Evolutionary conservation across 305 asterid species (phyloP).

Genomic region (Fraxinus velutina): DNA sequence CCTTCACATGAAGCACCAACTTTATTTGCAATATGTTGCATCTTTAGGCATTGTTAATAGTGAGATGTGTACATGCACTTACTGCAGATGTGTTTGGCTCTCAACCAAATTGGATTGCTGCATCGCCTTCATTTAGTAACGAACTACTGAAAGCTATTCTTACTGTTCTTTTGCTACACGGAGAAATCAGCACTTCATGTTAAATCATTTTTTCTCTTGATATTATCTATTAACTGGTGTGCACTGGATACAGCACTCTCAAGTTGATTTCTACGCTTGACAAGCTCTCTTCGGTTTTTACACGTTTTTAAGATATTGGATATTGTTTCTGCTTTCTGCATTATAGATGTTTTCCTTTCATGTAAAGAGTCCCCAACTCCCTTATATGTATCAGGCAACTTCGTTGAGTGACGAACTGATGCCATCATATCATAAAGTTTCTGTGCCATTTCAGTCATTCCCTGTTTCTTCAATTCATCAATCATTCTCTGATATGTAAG

Average conservation of each 20-base stretch:
- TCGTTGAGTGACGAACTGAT: conserved; percentile 62
- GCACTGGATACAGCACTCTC: conserved; percentile 42
- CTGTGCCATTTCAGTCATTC: conserved; percentile 43
- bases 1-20: neutral
- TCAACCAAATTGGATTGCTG: neutral
- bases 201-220: conserved; percentile 29
- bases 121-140: neutral
- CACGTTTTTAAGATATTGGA: conserved; percentile 60
- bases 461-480: conserved; percentile 49
- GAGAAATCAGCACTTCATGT: conserved; percentile 18
- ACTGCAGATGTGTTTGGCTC: neutral
- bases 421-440: conserved; percentile 60
- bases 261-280: conserved; percentile 33
- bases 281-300: conserved; percentile 48
- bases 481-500: conserved; percentile 61
- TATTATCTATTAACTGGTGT: conserved; percentile 35
- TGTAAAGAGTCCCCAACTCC: conserved; percentile 26
- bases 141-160: neutral
- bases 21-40: conserved; percentile 7
- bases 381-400: conserved; percentile 63
- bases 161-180: neutral
- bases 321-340: conserved; percentile 62
- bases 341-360: conserved; percentile 42
- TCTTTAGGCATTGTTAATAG: conserved; percentile 14
- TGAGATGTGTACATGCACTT: neutral